Evolutionary conservation across 2,329 filamentous ascomycete genomes (phyloP), one percentile per base, ranked within the genome.

Genomic region (Penicillium sp.): DNA sequence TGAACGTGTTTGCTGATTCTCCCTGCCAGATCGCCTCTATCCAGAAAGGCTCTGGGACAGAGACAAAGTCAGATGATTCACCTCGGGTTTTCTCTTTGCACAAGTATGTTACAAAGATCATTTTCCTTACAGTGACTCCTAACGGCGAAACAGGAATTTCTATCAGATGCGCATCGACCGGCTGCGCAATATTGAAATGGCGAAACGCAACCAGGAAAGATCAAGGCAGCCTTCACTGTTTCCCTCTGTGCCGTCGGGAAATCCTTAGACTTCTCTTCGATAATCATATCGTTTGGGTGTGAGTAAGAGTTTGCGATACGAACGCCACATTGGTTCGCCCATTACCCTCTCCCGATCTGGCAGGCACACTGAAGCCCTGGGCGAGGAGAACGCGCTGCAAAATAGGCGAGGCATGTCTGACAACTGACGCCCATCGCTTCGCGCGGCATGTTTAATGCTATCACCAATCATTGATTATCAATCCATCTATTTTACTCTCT

Each of bases 71-170:
- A 19, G 87, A 90, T 59, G 86, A 90, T 59, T 87, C 89, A 56
- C 89, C 91, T 21, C 85, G 93, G 42, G 83, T 96, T 3, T 99
- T 94, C 76, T 85, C 89, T 64, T 80, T 97, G 58, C 89, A 93
- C 70, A 92, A 88, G 89, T 93, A 76, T 55, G 69, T 63, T 33
- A 53, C 48, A 61, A 49, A 13, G 5, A 33, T 43, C 13, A n/a
- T 23, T 45, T 36, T 25, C 29, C 35, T 41, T 7, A 1, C 42
- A 31, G 38, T 57, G 23, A 52, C 54, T 52, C 19, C 49, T 41
- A 55, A 61, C 49, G 55, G 31, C 56, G 15, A 21, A 45, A 50
- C 68, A 94, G 91, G 67, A 83, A 86, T 27, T 96, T 99, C 75
- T 96, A 91, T 71, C 89, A 93, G 66, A 90, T 92, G 78, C 86